Conservation (phyloP, 2,329 filamentous ascomycete genomes). For the Coniella lustricola region DNA sequence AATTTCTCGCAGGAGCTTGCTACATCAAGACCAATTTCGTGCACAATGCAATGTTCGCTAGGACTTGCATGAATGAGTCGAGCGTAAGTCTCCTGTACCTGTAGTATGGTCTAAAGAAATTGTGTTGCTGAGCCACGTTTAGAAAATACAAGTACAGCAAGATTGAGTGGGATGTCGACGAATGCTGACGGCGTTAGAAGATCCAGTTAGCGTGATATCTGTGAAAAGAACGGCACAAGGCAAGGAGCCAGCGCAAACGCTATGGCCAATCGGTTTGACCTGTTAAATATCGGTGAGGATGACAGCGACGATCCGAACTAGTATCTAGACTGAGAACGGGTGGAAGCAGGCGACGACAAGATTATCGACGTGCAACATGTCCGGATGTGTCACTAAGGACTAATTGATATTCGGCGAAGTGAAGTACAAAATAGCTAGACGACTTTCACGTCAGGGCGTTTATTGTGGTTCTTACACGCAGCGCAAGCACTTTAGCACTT, state of each 20-base stretch:
- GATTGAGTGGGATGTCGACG: slow-evolving; percentile 66
- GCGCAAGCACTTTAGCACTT: too few species aligned
- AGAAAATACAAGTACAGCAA: slow-evolving; percentile 62
- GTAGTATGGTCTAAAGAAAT: slow-evolving; percentile 15
- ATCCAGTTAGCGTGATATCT: slow-evolving; percentile 19
- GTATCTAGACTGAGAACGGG: too few species aligned
- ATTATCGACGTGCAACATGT: too few species aligned
- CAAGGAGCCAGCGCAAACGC: slow-evolving; percentile 31
- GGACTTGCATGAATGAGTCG: slow-evolving; percentile 70
- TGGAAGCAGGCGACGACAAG: too few species aligned
- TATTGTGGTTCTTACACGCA: too few species aligned
- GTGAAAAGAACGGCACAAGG: slow-evolving; percentile 22
- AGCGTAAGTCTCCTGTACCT: slow-evolving; percentile 30
- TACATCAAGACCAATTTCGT: slow-evolving; percentile 73
- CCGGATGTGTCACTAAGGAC: too few species aligned
- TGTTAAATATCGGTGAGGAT: slow-evolving; percentile 46
- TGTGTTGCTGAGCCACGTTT: background rate
- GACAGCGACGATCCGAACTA: slow-evolving; percentile 27
- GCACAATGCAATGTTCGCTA: slow-evolving; percentile 66
- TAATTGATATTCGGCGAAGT: too few species aligned
- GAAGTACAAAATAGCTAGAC: too few species aligned
- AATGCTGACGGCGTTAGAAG: slow-evolving; percentile 57
- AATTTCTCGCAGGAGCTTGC: slow-evolving; percentile 51
- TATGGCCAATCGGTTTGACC: slow-evolving; percentile 53
- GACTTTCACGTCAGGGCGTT: too few species aligned